phyloP scores from a whole-genome alignment of 2,329 filamentous ascomycete species.

The Xylaria sp. region DNA sequence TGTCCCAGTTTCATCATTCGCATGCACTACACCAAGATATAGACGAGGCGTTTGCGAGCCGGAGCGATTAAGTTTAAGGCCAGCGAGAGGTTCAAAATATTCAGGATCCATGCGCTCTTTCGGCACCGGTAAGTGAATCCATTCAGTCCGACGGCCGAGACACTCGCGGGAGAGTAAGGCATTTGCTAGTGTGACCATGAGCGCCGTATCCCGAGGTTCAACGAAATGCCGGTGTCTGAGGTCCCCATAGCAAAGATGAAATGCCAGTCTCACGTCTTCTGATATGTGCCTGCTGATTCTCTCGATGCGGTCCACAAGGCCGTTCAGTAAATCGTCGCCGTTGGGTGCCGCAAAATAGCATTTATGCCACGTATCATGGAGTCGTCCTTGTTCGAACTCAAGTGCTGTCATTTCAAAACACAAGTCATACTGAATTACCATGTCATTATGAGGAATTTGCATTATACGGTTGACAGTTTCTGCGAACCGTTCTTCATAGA shows the following conservation, averaged over 20 bases:
- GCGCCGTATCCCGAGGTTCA: slow-evolving; percentile 31
- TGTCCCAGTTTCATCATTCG: slow-evolving; percentile 33
- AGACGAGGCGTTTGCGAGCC: slow-evolving; percentile 28
- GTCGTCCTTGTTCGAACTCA: slow-evolving; percentile 30
- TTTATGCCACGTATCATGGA: slow-evolving; percentile 23
- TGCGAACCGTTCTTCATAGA: slow-evolving; percentile 34
- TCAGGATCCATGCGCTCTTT: slow-evolving; percentile 32
- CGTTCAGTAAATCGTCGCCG: slow-evolving; percentile 27
- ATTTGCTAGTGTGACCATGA: slow-evolving; percentile 32
- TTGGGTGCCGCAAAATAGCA: slow-evolving; percentile 31
- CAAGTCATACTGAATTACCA: slow-evolving; percentile 37
- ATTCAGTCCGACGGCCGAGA: slow-evolving; percentile 29
- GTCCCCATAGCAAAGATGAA: slow-evolving; percentile 38
- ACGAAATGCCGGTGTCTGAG: slow-evolving; percentile 33
- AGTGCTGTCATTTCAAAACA: slow-evolving; percentile 36
- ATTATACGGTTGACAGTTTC: slow-evolving; percentile 30
- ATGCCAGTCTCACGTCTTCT: slow-evolving; percentile 31
- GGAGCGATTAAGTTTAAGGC: slow-evolving; percentile 26
- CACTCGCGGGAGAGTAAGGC: slow-evolving; percentile 31
- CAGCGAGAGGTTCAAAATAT: slow-evolving; percentile 31
- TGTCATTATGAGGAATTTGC: slow-evolving; percentile 31
- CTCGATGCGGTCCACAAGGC: slow-evolving; percentile 33
- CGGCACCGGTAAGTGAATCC: slow-evolving; percentile 37
- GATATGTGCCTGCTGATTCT: slow-evolving; percentile 28
- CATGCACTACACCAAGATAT: slow-evolving; percentile 36